phyloP scores from a whole-genome alignment of 164 flowering plant species.

The Chimonanthus salicifolius region DNA sequence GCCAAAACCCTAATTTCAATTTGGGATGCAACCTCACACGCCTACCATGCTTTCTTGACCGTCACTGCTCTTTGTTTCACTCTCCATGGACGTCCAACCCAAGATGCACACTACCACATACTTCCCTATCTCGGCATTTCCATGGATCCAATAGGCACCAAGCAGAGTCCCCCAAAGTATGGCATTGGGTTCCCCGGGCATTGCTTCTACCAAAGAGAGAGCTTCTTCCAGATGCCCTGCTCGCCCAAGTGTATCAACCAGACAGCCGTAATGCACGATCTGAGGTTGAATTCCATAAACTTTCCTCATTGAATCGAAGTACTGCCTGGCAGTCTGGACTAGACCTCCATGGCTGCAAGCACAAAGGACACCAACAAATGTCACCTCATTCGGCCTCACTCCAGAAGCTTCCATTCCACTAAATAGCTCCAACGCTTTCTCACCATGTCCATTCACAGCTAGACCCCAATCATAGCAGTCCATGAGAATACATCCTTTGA shows the following conservation, averaged over 20 bases:
- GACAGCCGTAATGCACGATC: conserved; percentile 14
- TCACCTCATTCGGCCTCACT: conserved; percentile 14
- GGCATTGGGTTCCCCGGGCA: conserved; percentile 9
- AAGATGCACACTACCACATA: no score
- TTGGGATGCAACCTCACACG: no score
- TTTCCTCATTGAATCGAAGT: conserved; percentile 6
- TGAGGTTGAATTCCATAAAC: conserved; percentile 9
- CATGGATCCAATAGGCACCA: conserved; percentile 14
- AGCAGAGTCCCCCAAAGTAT: conserved; percentile 13
- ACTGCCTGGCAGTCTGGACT: conserved; percentile 8
- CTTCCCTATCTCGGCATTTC: conserved; percentile 2
- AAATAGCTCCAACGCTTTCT: conserved; percentile 15
- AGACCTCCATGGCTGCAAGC: conserved; percentile 16
- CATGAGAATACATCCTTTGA: conserved; percentile 13
- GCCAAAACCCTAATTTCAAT: no score
- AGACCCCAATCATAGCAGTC: conserved; percentile 15
- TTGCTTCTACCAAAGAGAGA: conserved; percentile 1
- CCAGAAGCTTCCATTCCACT: conserved; percentile 7
- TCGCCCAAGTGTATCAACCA: conserved; percentile 14
- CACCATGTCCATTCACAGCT: conserved; percentile 13
- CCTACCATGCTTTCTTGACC: no score
- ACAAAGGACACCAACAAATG: conserved; percentile 11
- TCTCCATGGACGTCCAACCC: no score
- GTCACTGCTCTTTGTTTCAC: no score
- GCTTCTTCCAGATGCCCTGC: conserved; percentile 15